A percentile compares a stretch with the other conserved stretches of the same genome.
phyloP scores from a whole-genome alignment of 495 filamentous ascomycete species.

The Venustampulla echinocandica region DNA sequence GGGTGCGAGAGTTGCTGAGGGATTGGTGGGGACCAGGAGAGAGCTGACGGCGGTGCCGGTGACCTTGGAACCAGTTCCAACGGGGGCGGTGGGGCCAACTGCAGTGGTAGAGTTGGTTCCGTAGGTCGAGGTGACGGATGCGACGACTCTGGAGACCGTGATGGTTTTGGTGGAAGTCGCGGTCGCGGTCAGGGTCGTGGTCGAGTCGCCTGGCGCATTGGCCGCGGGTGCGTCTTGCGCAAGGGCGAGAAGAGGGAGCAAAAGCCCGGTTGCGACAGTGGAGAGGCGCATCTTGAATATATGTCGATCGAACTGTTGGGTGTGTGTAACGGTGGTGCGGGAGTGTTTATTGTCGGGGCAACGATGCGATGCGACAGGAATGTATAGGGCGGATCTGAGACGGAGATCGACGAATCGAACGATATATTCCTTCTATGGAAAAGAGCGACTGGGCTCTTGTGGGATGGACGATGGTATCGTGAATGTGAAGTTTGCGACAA shows the following conservation, averaged over 20 bases:
- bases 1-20: conserved; percentile 13
- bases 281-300: conserved; percentile 30
- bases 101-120: conserved; percentile 19
- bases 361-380: too few species aligned
- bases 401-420: background rate
- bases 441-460: background rate
- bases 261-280: conserved; percentile 29
- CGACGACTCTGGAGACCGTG: conserved; percentile 35
- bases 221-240: too few species aligned
- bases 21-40: background rate
- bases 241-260: conserved; percentile 34
- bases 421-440: background rate
- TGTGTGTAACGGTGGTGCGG: background rate
- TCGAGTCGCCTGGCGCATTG: too few species aligned
- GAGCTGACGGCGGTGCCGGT: conserved; percentile 1
- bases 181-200: conserved; percentile 39
- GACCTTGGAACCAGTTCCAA: conserved; percentile 14
- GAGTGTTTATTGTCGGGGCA: background rate
- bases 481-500: conserved; percentile 3
- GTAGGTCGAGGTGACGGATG: conserved; percentile 25
- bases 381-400: too few species aligned
- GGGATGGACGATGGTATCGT: conserved; percentile 2
- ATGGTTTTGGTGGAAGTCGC: conserved; percentile 44
- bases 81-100: conserved; percentile 20
- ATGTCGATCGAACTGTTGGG: conserved; percentile 6